Base-by-base conservation (phyloP, 139 green algal species). In the Spirogloea muscicola region DNA sequence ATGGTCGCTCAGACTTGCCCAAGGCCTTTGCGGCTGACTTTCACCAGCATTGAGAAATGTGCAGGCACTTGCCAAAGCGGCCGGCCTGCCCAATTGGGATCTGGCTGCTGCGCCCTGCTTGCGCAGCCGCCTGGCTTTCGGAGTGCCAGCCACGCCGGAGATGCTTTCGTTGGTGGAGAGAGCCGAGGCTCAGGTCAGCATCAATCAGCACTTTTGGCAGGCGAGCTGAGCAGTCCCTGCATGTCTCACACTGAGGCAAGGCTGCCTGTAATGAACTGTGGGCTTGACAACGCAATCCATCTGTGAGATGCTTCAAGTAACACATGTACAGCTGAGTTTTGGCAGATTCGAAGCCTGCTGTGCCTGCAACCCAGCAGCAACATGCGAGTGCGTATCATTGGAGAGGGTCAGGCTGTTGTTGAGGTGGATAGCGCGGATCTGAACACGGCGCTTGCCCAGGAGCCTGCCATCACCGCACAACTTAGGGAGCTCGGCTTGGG, bases 81-180 rank as follows among this genome's bases (percentile, higher is more conserved):
- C 52, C 2, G 72, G 51, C 3, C 44, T 80, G 21, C 60, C 72
- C 3, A 72, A 80, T 42, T 80, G 72, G 72, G 42, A 72, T 25
- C 4, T 64, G 36, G 72, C 72, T 29, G 72, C 72, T 2, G 25
- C 72, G 42, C 72, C 72, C 2, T 80, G 72, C 27, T 59, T 80
- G 39, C 39, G 72, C n/a, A 73, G 58, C 58, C 72, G 72, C 3
- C 58, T 80, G 25, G 72, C 62, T 18, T 58, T 41, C 16, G 59
- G 72, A 27, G 72, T 80, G 58, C 34, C 21, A 27, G 72, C 72
- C 5, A 64, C 39, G 1, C 39, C 60, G 2, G 41, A 31, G 4
- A 43, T 44, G 27, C 41, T 80, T 6, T 3, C 27, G 16, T 10
- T 18, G 3, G 72, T 72, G 25, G 72, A 72, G 49, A 29, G 29